Base-by-base conservation (phyloP, 148 eudicot species). In the Camellia japonica region DNA sequence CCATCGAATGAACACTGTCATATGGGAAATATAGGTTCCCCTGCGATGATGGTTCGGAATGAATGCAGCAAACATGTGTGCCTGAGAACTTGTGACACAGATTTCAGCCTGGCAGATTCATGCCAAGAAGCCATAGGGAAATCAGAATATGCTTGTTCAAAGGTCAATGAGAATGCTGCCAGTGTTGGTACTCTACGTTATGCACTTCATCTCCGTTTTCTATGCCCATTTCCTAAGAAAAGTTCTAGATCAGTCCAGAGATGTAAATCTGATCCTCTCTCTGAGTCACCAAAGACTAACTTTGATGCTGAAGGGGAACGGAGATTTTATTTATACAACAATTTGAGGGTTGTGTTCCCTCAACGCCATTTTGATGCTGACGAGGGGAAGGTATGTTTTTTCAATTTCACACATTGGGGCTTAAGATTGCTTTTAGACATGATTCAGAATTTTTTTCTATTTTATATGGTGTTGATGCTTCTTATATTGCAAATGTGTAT, bases 181-280 rank as follows among this genome's bases (percentile, higher is more conserved):
- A 49, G 80, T 80, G 82, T 77, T 71, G 93, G 98, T 56, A 87
- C 81, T 79, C 81, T 94, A 12, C 97, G 98, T 74, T 94, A 94
- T 87, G 97, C 94, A 71, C 94, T 94, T 85, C 98, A 94, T 76
- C 91, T 94, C 68, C 93, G 98, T 71, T 92, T 94, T 82, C 69
- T 89, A 76, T 94, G 97, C 87, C 91, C 94, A 62, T 80, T 80
- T 52, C 78, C 78, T 1, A 94, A 89, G 81, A 92, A 83, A 81
- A 14, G 63, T 79, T 87, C 88, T 4, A 88, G 84, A 73, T 83
- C 87, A 72, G 81, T 78, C 60, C 91, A 86, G 75, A 79, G 86
- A 71, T 82, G 86, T 80, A 82, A 81, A 81, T 82, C 84, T 14
- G 82, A 91, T 84, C 79, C 82, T 76, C 19, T 79, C 18, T 52